Percentiles rank a stretch among this genome's conserved stretches.
These are phyloP conservation scores for Pythium monospermum DNA, from an alignment of 352 stramenopile genomes.

Conservation along the genomic window DNA sequence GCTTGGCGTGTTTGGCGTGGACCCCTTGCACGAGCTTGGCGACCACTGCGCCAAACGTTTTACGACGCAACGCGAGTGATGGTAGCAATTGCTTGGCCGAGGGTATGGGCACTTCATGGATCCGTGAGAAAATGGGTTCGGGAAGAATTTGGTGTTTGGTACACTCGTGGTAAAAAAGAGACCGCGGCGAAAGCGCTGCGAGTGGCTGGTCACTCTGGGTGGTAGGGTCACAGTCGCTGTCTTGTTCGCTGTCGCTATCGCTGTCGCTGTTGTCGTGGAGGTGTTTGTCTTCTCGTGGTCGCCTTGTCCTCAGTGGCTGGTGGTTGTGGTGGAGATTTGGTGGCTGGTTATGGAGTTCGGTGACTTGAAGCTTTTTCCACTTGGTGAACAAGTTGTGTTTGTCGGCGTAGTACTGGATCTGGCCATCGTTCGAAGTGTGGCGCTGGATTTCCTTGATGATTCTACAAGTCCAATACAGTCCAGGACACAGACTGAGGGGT, in stretches of 20 bases:
- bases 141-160: slow-evolving; percentile 49
- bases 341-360: slow-evolving; percentile 51
- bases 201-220: no score
- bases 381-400: slow-evolving; percentile 72
- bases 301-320: no score
- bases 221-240: no score
- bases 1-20: slow-evolving; percentile 23
- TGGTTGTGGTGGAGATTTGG: no score
- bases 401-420: slow-evolving; percentile 65
- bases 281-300: slow-evolving; percentile 12
- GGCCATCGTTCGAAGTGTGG: slow-evolving; percentile 42
- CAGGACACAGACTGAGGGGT: no score
- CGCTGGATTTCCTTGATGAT: slow-evolving; percentile 58
- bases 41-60: slow-evolving; percentile 33
- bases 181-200: slow-evolving; percentile 60
- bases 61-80: slow-evolving; percentile 4
- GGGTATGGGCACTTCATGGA: slow-evolving; percentile 35
- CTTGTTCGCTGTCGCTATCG: slow-evolving; percentile 17
- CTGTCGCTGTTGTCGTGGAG: background rate
- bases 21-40: slow-evolving; percentile 34
- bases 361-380: slow-evolving; percentile 62
- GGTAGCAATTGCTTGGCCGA: slow-evolving; percentile 3
- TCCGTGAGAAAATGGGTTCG: slow-evolving; percentile 66
- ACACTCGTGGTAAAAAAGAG: slow-evolving; percentile 66
- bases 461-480: slow-evolving; percentile 17